These are phyloP conservation scores for Moricandia arvensis DNA, from an alignment of 345 rosid species.

Conservation along the genomic window DNA sequence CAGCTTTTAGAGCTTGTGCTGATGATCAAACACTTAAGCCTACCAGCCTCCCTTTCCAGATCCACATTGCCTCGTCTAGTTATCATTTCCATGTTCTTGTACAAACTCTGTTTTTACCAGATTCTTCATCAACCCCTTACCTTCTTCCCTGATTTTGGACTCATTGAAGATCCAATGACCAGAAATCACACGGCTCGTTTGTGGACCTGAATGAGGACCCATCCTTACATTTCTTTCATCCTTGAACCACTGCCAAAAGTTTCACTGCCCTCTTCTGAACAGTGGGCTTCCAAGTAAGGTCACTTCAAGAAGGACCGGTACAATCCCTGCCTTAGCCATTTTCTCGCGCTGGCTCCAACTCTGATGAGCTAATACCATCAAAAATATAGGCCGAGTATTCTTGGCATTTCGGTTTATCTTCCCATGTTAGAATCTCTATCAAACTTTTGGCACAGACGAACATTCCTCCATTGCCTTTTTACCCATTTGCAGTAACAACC, in stretches of 20 bases:
- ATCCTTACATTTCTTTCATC: slow-evolving; percentile 74
- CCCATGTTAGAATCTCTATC: slow-evolving; percentile 84
- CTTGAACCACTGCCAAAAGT: slow-evolving; percentile 89
- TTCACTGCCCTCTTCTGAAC: slow-evolving; percentile 89
- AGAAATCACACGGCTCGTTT: slow-evolving; percentile 42
- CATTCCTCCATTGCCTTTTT: slow-evolving; percentile 71
- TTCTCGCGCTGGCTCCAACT: slow-evolving; percentile 65
- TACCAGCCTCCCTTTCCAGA: slow-evolving; percentile 41
- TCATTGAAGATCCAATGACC: slow-evolving; percentile 60
- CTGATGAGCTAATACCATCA: slow-evolving; percentile 89
- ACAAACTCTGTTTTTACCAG: slow-evolving; percentile 79
- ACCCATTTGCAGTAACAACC: slow-evolving; percentile 72
- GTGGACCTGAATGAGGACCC: slow-evolving; percentile 97
- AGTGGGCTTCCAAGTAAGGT: slow-evolving; percentile 66
- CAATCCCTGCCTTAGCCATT: slow-evolving; percentile 76
- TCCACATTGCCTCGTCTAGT: slow-evolving; percentile 58
- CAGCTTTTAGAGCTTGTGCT: slow-evolving; percentile 94
- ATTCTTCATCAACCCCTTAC: slow-evolving; percentile 69
- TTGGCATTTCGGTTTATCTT: slow-evolving; percentile 80
- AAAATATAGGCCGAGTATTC: slow-evolving; percentile 65
- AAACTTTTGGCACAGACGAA: slow-evolving; percentile 52
- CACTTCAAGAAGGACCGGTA: slow-evolving; percentile 69
- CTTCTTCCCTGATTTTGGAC: slow-evolving; percentile 48
- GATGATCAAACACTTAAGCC: slow-evolving; percentile 61
- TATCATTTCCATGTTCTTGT: slow-evolving; percentile 87